Conservation (phyloP, 257 asterid species). For the Lithospermum erythrorhizon region DNA sequence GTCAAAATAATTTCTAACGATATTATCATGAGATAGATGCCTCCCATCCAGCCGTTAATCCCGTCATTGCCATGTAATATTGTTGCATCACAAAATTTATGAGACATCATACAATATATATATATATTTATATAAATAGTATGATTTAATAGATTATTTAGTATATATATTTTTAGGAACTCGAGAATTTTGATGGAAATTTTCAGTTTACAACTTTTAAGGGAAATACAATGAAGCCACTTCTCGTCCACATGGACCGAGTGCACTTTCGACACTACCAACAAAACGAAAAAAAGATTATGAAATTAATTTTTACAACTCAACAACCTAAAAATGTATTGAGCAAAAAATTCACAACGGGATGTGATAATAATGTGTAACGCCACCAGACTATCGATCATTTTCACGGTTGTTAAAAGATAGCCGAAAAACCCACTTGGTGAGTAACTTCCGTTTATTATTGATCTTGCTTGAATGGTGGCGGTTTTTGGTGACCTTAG, state of each 20-base stretch:
- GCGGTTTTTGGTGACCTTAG: not conserved
- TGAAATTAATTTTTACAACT: slow-evolving; percentile 19
- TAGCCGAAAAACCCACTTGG: slow-evolving; percentile 74
- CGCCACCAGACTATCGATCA: slow-evolving; percentile 36
- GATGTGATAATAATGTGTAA: not conserved
- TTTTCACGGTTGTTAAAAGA: slow-evolving; percentile 49
- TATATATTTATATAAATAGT: too few relatives aligned
- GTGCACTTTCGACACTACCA: slow-evolving; percentile 31
- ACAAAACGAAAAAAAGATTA: not conserved
- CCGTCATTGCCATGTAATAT: too few relatives aligned
- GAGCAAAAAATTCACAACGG: slow-evolving; percentile 5
- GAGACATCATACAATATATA: too few relatives aligned
- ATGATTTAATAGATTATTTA: not conserved
- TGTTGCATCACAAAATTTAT: too few relatives aligned
- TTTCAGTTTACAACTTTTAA: slow-evolving; percentile 7
- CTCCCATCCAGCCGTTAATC: too few relatives aligned
- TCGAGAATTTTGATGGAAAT: slow-evolving; percentile 10
- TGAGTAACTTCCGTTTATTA: slow-evolving; percentile 31
- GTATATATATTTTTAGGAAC: slow-evolving; percentile 1
- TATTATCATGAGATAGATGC: too few relatives aligned
- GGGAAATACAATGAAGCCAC: slow-evolving; percentile 28
- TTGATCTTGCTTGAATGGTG: slow-evolving; percentile 17
- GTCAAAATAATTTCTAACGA: too few relatives aligned
- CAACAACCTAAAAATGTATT: slow-evolving; percentile 26
- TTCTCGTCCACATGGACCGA: slow-evolving; percentile 64